phyloP scores from a whole-genome alignment of 2,329 filamentous ascomycete species.

The Pleomassaria siparia region DNA sequence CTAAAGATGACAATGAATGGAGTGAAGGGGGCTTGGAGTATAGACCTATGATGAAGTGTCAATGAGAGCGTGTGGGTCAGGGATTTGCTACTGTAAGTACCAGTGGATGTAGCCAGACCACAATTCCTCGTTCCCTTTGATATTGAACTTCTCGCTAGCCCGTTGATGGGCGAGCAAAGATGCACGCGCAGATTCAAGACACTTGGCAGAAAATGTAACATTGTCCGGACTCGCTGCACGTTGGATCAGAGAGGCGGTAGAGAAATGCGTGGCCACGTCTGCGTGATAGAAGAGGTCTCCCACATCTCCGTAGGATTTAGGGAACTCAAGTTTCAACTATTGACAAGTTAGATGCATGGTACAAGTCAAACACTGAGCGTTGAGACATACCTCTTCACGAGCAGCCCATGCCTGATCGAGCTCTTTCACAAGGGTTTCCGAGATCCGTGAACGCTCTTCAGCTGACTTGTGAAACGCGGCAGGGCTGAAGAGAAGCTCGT shows the following conservation, averaged over 20 bases:
- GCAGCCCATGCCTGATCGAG: slow-evolving; percentile 34
- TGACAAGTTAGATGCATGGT: not conserved
- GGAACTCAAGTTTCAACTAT: slow-evolving; percentile 14
- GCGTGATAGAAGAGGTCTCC: slow-evolving; percentile 37
- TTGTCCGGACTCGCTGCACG: slow-evolving; percentile 35
- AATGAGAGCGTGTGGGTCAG: not conserved
- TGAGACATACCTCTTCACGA: slow-evolving; percentile 25
- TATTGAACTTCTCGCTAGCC: slow-evolving; percentile 33
- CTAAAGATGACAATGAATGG: slow-evolving; percentile 55
- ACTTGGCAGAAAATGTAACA: slow-evolving; percentile 32
- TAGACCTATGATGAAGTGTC: slow-evolving; percentile 26
- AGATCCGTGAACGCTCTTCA: slow-evolving; percentile 28
- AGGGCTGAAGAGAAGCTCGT: slow-evolving; percentile 42
- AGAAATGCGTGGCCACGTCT: slow-evolving; percentile 38
- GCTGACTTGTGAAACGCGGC: slow-evolving; percentile 31
- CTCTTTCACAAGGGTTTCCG: slow-evolving; percentile 26
- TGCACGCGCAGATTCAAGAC: slow-evolving; percentile 33
- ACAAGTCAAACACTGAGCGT: not conserved
- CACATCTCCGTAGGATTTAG: slow-evolving; percentile 15
- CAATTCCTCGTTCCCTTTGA: slow-evolving; percentile 32
- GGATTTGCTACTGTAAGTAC: slow-evolving; percentile 14
- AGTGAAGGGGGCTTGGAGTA: slow-evolving; percentile 51
- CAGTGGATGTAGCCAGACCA: slow-evolving; percentile 42
- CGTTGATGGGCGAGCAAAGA: slow-evolving; percentile 34
- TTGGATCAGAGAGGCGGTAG: slow-evolving; percentile 35